Conservation (phyloP, 2,329 filamentous ascomycete species). For the Alternaria brassicicola region DNA sequence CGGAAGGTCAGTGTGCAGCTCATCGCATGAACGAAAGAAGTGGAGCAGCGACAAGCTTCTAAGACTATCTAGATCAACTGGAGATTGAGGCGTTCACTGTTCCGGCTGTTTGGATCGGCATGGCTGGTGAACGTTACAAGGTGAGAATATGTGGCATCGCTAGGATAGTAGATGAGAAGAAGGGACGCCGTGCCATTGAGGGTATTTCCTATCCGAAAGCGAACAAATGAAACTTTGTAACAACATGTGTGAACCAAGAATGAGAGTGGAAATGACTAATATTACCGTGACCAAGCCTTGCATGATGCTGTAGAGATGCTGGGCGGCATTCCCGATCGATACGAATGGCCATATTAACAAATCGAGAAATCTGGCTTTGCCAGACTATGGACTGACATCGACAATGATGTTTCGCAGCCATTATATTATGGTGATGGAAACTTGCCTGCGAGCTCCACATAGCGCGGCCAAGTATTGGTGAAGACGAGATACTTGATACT, state of each 20-base stretch:
- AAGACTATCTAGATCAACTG: not conserved
- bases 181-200: conserved; percentile 3
- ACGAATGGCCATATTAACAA: not conserved
- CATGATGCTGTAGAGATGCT: not conserved
- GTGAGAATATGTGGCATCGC: not conserved
- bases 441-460: conserved; percentile 39
- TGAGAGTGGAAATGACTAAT: not conserved
- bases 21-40: conserved; percentile 1
- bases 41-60: not conserved
- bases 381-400: not conserved
- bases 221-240: conserved; percentile 1
- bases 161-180: not conserved
- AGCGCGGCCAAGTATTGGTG: conserved; percentile 48
- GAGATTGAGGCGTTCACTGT: not conserved
- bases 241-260: not conserved
- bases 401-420: not conserved
- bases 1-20: not conserved
- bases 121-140: not conserved
- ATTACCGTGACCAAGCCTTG: not conserved
- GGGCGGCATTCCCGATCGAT: not conserved
- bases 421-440: conserved; percentile 6
- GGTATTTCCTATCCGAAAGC: conserved; percentile 7
- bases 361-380: not conserved
- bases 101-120: not conserved
- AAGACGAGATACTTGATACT: conserved; percentile 49